These are phyloP conservation scores for Hypericum perforatum DNA, from an alignment of 345 rosid species.

Conservation along the genomic window DNA sequence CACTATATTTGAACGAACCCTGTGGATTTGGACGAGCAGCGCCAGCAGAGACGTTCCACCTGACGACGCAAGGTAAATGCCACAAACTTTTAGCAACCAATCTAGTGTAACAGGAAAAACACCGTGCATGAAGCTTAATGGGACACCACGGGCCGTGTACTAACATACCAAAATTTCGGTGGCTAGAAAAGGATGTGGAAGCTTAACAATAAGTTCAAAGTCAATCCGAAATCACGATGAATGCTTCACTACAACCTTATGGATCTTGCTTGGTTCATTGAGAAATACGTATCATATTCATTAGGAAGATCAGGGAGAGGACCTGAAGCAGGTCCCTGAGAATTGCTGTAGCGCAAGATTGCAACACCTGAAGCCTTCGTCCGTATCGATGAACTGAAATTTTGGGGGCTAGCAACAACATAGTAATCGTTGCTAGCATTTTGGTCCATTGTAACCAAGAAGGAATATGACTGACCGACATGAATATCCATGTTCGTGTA, in stretches of 20 bases:
- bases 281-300: conserved; percentile 58
- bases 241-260: conserved; percentile 60
- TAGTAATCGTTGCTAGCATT: conserved; percentile 71
- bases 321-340: conserved; percentile 76
- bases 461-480: conserved; percentile 88
- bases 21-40: conserved; percentile 97
- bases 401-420: conserved; percentile 76
- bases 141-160: too few relatives aligned
- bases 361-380: conserved; percentile 56
- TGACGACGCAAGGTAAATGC: conserved; percentile 19
- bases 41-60: conserved; percentile 83
- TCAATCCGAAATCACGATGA: conserved; percentile 14
- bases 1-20: conserved; percentile 82
- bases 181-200: neutral
- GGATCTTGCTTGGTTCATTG: conserved; percentile 97
- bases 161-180: too few relatives aligned
- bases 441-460: conserved; percentile 87
- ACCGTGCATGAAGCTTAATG: too few relatives aligned
- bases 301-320: conserved; percentile 80
- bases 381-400: conserved; percentile 42
- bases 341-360: conserved; percentile 74
- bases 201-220: conserved; percentile 7
- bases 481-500: conserved; percentile 82
- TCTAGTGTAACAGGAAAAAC: too few relatives aligned
- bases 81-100: conserved; percentile 9